Evolutionary conservation across 768 basidiomycete genomes (phyloP).

Genomic region (Dictyophora rubrovolvata): DNA sequence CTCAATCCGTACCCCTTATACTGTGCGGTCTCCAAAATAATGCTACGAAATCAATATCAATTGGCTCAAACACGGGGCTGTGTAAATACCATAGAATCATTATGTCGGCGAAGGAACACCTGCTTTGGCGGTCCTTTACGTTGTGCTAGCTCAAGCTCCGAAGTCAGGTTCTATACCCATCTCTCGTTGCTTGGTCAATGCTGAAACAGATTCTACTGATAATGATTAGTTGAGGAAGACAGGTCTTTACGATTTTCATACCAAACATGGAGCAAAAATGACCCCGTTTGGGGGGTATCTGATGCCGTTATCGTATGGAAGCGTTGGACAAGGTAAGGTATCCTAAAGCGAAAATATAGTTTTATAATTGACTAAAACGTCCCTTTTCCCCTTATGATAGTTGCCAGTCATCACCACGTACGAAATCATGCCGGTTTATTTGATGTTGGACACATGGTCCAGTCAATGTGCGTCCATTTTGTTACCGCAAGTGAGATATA

Average conservation of each 20-base stretch:
- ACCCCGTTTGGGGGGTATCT: slow-evolving; percentile 92
- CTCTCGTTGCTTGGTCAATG: not conserved
- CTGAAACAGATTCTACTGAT: not conserved
- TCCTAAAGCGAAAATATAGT: not conserved
- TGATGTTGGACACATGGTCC: slow-evolving; percentile 98
- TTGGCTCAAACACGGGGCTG: not conserved
- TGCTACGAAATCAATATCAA: not conserved
- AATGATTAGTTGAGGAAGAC: slow-evolving; percentile 45
- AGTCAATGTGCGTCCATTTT: slow-evolving; percentile 54
- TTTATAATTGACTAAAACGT: not conserved
- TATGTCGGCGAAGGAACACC: not conserved
- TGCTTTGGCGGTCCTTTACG: not conserved
- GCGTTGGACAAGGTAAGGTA: slow-evolving; percentile 63
- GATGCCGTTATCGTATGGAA: slow-evolving; percentile 86
- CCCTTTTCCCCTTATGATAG: slow-evolving; percentile 28
- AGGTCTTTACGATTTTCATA: slow-evolving; percentile 81
- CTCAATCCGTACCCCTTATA: too few relatives aligned
- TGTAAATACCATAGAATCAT: not conserved
- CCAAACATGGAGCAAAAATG: slow-evolving; percentile 80
- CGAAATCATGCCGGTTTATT: slow-evolving; percentile 78
- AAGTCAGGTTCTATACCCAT: not conserved
- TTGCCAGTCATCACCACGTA: slow-evolving; percentile 84
- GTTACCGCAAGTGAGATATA: not conserved
- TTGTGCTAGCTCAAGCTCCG: not conserved
- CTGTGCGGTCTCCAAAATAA: not conserved